A percentile compares a stretch with the other conserved stretches of the same genome.
These are phyloP conservation scores for Fraxinus cuspidata DNA, from an alignment of 257 asterid genomes.

Conservation along the genomic window DNA sequence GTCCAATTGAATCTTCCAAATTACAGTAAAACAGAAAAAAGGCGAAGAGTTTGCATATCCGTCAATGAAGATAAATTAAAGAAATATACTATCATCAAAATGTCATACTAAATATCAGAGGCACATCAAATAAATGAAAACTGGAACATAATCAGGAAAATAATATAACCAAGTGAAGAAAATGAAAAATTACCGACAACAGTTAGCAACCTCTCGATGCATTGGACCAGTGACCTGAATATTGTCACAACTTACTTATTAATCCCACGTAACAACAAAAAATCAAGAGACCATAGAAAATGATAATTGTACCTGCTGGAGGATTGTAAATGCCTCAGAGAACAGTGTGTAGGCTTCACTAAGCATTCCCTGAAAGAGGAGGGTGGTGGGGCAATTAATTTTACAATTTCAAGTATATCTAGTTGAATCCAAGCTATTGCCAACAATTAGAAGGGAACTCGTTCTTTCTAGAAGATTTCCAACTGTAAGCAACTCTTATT, in stretches of 20 bases:
- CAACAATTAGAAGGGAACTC: background rate
- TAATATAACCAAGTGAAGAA: constrained; percentile 12
- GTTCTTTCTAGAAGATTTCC: background rate
- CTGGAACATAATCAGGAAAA: background rate
- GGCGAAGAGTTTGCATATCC: background rate
- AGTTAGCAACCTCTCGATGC: constrained; percentile 98
- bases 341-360: constrained; percentile 79
- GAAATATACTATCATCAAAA: background rate
- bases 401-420: background rate
- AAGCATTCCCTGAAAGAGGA: constrained; percentile 63
- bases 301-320: constrained; percentile 71
- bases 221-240: constrained; percentile 98
- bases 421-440: background rate
- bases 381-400: background rate
- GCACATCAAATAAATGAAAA: background rate
- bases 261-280: background rate
- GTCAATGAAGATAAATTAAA: background rate
- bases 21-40: background rate
- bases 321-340: constrained; percentile 89
- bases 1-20: background rate
- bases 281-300: background rate
- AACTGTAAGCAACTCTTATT: background rate
- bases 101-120: background rate
- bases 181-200: constrained; percentile 75
- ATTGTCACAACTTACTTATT: constrained; percentile 7